Evolutionary conservation across 176 grass and related monocot species (phyloP).

Genomic region (Bolboschoenus planiculmis): DNA sequence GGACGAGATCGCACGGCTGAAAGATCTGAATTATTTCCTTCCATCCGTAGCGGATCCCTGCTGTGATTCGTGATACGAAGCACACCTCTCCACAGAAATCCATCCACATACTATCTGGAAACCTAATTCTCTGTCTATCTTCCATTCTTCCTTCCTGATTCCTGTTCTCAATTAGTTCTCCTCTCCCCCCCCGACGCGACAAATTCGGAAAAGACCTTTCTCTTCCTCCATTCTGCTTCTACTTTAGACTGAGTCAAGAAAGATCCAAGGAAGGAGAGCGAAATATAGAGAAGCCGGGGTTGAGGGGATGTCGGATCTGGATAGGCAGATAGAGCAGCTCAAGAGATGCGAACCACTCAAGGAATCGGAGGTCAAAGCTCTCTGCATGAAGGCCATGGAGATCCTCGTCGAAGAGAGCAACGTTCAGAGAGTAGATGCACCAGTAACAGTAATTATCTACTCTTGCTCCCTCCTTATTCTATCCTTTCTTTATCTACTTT

Average conservation of each 20-base stretch:
- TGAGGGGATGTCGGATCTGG: conserved; percentile 74
- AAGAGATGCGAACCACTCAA: conserved; percentile 94
- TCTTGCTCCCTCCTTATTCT: not conserved
- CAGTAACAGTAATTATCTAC: conserved; percentile 59
- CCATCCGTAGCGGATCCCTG: not conserved
- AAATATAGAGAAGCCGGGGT: not conserved
- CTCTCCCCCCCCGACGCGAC: not conserved
- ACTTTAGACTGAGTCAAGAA: not conserved
- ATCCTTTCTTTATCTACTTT: not conserved
- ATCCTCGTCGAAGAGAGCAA: conserved; percentile 99
- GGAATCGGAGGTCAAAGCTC: conserved; percentile 94
- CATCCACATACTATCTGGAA: not conserved
- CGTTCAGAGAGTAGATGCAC: conserved; percentile 88
- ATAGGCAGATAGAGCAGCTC: conserved; percentile 97
- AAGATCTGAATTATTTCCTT: not conserved
- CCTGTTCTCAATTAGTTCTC: not conserved
- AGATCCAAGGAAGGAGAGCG: not conserved
- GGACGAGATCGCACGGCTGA: not conserved
- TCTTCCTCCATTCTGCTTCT: not conserved
- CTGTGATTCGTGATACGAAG: no score
- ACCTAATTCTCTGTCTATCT: conserved; percentile 1
- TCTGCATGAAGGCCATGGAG: conserved; percentile 99
- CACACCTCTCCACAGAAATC: not conserved
- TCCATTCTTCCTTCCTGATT: not conserved
- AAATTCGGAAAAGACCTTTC: not conserved